Evolutionary conservation across 768 basidiomycete genomes (phyloP).

Genomic region (Tricholoma terreum): DNA sequence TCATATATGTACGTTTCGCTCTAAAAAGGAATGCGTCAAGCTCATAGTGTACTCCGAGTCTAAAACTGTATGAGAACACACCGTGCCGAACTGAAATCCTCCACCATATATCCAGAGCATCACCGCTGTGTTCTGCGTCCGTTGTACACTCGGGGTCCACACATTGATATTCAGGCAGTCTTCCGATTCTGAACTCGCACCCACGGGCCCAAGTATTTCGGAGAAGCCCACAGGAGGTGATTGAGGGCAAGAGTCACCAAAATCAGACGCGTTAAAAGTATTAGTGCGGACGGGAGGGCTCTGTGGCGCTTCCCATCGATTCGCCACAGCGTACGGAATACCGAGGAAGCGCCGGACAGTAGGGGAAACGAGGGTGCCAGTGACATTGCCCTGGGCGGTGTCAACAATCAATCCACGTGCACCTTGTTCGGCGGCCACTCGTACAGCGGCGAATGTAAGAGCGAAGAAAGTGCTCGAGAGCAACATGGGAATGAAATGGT

Average conservation of each 20-base stretch:
- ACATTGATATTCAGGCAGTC: constrained; percentile 36
- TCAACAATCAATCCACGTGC: constrained; percentile 22
- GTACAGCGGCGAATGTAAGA: not conserved
- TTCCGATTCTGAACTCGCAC: constrained; percentile 29
- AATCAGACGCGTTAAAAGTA: constrained; percentile 26
- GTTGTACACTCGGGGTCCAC: constrained; percentile 31
- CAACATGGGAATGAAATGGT: no score
- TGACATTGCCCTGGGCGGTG: constrained; percentile 31
- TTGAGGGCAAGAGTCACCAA: constrained; percentile 32
- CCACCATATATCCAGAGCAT: constrained; percentile 41
- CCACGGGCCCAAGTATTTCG: constrained; percentile 25
- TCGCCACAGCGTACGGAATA: constrained; percentile 32
- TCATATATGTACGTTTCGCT: constrained; percentile 33
- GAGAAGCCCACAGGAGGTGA: constrained; percentile 16
- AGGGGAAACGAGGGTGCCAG: constrained; percentile 24
- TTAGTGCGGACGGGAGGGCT: constrained; percentile 18
- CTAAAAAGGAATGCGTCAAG: not conserved
- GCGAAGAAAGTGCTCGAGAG: not conserved
- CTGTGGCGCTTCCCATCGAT: constrained; percentile 32
- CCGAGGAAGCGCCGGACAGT: constrained; percentile 36
- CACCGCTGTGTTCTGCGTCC: constrained; percentile 35
- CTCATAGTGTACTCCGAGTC: not conserved
- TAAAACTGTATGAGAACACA: constrained; percentile 4
- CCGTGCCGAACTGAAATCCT: constrained; percentile 35
- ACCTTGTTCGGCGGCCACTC: not conserved